Base-by-base conservation (phyloP, 139 green algal species). In the Pseudopediastrum boryanum region DNA sequence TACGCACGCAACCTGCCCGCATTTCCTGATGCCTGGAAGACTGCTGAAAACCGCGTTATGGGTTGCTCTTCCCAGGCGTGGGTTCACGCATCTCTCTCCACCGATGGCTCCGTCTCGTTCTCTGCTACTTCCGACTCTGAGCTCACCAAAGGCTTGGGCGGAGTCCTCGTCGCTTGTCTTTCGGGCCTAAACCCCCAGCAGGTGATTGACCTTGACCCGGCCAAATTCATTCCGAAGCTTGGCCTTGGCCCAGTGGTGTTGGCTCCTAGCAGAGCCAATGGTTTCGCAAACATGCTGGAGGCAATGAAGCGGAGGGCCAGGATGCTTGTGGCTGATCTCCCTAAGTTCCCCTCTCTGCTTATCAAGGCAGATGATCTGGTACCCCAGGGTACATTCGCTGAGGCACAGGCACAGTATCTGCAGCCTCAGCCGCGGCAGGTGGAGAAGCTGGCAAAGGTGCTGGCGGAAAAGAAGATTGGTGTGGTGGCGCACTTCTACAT, bases 401-500 rank as follows among this genome's bases (percentile, higher is more conserved):
- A 95, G 79, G 90, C 94, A 10, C 94, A 98, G 73, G 90, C 89
- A 8, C 74, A 85, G 68, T 98, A 92, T 86, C 84, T 98, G 25
- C 43, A 86, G 61, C 90, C 90, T 19, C 52, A 93, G 16, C 29
- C 4, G 36, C 52, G 78, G 58, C 58, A 82, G 78, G 89, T 92
- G 58, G 50, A 81, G 9, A n/a, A 38, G 12, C 76, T 97, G 58
- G 91, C 83, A 29, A n/a, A 72, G 3, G 35, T 93, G 74, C 86
- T 99, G 68, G 23, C 70, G 2, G 59, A 58, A n/a, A 98, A 98
- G 86, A 87, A 88, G 48, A 91, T 98, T n/a, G 96, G 96, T n/a
- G 89, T 99, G 25, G 96, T 99, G 71, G 96, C 96, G 29, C 96
- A 99, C 83, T 99, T 98, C 68, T 99, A 99, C 90, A 99, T 99